phyloP scores from a whole-genome alignment of 1,139 yeast species.

The Diutina rugosa region DNA sequence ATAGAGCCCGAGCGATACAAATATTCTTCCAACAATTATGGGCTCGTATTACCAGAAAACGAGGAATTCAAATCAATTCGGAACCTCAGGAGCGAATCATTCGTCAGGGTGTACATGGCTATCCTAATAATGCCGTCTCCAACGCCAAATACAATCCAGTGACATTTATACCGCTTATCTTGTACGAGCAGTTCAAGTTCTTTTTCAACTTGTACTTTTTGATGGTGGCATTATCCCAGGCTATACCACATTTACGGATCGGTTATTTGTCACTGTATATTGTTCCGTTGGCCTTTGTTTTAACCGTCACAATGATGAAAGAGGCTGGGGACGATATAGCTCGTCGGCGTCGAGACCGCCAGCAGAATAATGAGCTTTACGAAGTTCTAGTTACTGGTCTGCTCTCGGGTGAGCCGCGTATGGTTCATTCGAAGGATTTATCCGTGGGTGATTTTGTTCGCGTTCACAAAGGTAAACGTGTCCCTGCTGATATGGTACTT shows the following conservation, averaged over 20 bases:
- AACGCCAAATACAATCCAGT: slow-evolving; percentile 90
- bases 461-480: slow-evolving; percentile 67
- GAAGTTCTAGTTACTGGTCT: slow-evolving; percentile 44
- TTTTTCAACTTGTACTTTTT: slow-evolving; percentile 89
- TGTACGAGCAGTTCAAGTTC: slow-evolving; percentile 93
- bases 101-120: slow-evolving; percentile 9
- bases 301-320: slow-evolving; percentile 85
- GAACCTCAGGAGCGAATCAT: slow-evolving; percentile 6
- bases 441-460: slow-evolving; percentile 82
- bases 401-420: slow-evolving; percentile 17
- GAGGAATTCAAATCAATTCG: slow-evolving; percentile 7
- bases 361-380: slow-evolving; percentile 73
- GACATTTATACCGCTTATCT: slow-evolving; percentile 76
- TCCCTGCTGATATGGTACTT: slow-evolving; percentile 87
- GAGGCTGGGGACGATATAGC: slow-evolving; percentile 93
- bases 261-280: slow-evolving; percentile 90
- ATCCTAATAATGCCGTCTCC: slow-evolving; percentile 73
- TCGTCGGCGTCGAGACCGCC: slow-evolving; percentile 80
- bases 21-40: background rate
- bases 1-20: background rate
- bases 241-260: slow-evolving; percentile 80
- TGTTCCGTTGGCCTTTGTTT: slow-evolving; percentile 87
- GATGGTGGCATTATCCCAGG: slow-evolving; percentile 87
- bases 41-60: background rate
- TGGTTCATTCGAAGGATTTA: slow-evolving; percentile 51